Base-by-base conservation (phyloP, 495 filamentous ascomycete species). In the Amniculicola lignicola region DNA sequence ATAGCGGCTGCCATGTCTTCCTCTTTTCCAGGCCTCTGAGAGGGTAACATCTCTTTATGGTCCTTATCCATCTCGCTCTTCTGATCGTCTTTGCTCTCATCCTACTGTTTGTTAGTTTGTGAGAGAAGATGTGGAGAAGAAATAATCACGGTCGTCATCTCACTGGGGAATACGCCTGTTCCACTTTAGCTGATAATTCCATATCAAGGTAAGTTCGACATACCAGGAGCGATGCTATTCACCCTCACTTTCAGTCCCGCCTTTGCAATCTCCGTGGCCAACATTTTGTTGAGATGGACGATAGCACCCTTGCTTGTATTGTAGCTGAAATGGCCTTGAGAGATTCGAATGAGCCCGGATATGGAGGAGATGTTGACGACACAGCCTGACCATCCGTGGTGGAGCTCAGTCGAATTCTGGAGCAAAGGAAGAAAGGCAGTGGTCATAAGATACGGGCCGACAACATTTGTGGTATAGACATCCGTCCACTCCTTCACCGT, bases 1-100 rank as follows among this genome's bases (percentile, higher is more conserved):
- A 88, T 73, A 3, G 83, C 74, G 65, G 77, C 77, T 0, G 82
- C 86, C 85, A 90, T 90, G 63, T 90, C 87, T 28, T 82, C 72
- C 65, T 90, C 87, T 29, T 80, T 81, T 0, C 86, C 86, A 0
- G 85, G 83, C 7, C 87, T 67, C 1, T 67, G 61, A 0, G 79
- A 77, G 0, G 85, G 84, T 3, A 87, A 72, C 64, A 79, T 79
- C 18, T 70, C 66, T 58, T 75, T 85, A 69, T 86, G 82, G 53
- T 85, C 79, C 48, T 75, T 75, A 0, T 78, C 73, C 3, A 90
- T 63, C 3, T 72, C 65, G 60, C 79, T 87, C 81, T 89, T 89
- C 66, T 89, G 72, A 52, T 76, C 73, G 48, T 78, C 74, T 44
- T 74, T 71, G 55, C 74, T 80, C 39, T 74, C 78, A 47, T 67